Conservation (phyloP, 2,329 filamentous ascomycete genomes). For the Hypoxylon sp. region DNA sequence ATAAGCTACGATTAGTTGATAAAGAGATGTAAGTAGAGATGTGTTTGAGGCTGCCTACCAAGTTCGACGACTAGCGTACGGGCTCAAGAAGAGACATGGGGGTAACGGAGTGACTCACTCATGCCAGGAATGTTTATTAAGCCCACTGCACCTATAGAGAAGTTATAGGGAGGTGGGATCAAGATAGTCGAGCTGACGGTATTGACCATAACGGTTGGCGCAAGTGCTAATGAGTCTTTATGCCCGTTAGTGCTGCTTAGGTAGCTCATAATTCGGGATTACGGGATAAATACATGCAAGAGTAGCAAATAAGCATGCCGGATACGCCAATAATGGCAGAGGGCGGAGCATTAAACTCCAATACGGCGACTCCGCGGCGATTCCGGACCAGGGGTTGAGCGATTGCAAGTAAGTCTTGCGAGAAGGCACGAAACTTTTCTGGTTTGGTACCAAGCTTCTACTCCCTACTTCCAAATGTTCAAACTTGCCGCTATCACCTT, state of each 20-base stretch:
- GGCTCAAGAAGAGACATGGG: neutral
- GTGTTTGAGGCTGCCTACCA: neutral
- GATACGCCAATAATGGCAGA: slow-evolving; percentile 27
- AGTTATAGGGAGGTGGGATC: slow-evolving; percentile 32
- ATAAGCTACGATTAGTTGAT: neutral
- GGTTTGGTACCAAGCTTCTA: slow-evolving; percentile 1
- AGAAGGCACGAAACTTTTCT: neutral
- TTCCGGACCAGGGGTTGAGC: slow-evolving; percentile 30
- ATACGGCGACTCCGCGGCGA: slow-evolving; percentile 7
- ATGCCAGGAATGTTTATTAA: slow-evolving; percentile 29
- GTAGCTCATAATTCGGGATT: neutral
- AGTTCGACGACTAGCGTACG: neutral
- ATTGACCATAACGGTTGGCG: slow-evolving; percentile 34
- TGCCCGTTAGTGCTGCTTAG: slow-evolving; percentile 6
- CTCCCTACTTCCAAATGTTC: slow-evolving; percentile 7
- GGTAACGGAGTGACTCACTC: slow-evolving; percentile 4
- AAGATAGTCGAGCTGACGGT: slow-evolving; percentile 24
- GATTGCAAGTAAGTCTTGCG: slow-evolving; percentile 20
- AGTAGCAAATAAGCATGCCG: slow-evolving; percentile 27
- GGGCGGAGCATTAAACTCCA: slow-evolving; percentile 25
- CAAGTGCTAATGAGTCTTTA: slow-evolving; percentile 28
- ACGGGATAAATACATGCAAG: slow-evolving; percentile 14
- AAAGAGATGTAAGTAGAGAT: neutral
- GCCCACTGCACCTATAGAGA: slow-evolving; percentile 24
- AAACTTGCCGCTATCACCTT: slow-evolving; percentile 3